Percentiles rank a stretch among this genome's conserved stretches.
Evolutionary conservation across 2,329 filamentous ascomycete genomes (phyloP).

Genomic region (Colletotrichum tropicicola): DNA sequence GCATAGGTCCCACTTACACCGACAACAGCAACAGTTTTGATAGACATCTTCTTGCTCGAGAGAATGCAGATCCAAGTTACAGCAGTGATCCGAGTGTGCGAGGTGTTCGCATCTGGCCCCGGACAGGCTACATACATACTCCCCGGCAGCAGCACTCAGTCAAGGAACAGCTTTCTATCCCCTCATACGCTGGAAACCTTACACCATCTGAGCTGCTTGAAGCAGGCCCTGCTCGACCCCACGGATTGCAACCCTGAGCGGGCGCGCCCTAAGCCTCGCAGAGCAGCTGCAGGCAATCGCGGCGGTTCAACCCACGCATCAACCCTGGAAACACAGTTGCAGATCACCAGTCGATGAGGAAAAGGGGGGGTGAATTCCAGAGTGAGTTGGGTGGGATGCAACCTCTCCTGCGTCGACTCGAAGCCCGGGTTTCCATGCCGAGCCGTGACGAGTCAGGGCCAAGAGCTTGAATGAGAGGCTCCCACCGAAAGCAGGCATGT

Average conservation of each 20-base stretch:
- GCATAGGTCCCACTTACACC: not conserved
- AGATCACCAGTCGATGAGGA: not conserved
- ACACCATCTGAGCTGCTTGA: not conserved
- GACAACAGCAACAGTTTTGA: constrained; percentile 22
- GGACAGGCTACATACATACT: not conserved
- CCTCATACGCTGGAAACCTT: not conserved
- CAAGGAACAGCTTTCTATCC: not conserved
- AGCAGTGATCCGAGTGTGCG: not conserved
- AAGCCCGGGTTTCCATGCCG: no score
- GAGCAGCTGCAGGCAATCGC: not conserved
- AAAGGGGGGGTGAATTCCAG: not conserved
- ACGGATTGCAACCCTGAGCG: not conserved
- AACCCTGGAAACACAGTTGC: not conserved
- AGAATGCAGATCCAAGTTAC: not conserved
- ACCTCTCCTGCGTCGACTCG: not conserved
- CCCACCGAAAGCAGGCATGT: not conserved
- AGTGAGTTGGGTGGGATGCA: not conserved
- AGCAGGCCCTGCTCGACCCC: not conserved
- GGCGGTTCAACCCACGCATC: not conserved
- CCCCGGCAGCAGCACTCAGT: not conserved
- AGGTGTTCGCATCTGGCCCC: not conserved
- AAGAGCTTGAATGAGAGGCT: not conserved
- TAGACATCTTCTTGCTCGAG: not conserved
- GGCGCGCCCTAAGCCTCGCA: not conserved
- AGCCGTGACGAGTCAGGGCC: not conserved